phyloP scores from a whole-genome alignment of 805 yeast species.

The Zygotorulaspora florentina region DNA sequence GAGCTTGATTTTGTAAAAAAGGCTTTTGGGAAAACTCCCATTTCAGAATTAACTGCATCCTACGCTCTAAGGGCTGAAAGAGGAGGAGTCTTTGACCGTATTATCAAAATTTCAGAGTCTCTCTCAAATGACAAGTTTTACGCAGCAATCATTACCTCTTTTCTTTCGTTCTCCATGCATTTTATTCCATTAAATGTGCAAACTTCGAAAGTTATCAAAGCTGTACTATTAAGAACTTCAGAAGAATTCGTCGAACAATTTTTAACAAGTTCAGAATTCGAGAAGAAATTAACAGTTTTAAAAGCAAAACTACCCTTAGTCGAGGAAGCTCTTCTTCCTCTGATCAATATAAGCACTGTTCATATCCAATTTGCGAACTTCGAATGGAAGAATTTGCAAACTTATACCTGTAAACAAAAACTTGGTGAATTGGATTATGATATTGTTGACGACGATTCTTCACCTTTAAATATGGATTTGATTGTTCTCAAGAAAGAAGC shows the following conservation, averaged over 20 bases:
- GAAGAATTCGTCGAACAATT: constrained; percentile 39
- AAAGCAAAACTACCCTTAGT: constrained; percentile 70
- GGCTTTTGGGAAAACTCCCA: constrained; percentile 13
- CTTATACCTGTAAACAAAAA: constrained; percentile 53
- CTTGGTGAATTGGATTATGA: constrained; percentile 42
- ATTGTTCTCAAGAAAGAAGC: constrained; percentile 47
- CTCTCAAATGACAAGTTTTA: constrained; percentile 49
- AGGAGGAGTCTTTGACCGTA: constrained; percentile 44
- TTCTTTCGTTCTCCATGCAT: constrained; percentile 36
- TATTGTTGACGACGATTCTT: constrained; percentile 35
- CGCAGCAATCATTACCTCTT: constrained; percentile 41
- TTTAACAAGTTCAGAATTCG: constrained; percentile 34
- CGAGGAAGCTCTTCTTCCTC: constrained; percentile 50
- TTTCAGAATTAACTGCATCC: constrained; percentile 15
- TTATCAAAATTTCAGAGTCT: constrained; percentile 40
- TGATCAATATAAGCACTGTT: constrained; percentile 54
- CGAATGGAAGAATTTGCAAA: constrained; percentile 53
- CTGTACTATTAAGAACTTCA: constrained; percentile 33
- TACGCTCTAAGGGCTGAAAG: constrained; percentile 40
- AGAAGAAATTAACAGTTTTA: constrained; percentile 40
- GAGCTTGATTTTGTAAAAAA: constrained; percentile 14
- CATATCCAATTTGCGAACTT: constrained; percentile 65
- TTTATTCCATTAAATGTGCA: constrained; percentile 45
- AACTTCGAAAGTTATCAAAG: constrained; percentile 32
- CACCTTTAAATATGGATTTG: constrained; percentile 38